phyloP scores from a whole-genome alignment of 2,329 filamentous ascomycete species.

The Xylariaceae sp. region DNA sequence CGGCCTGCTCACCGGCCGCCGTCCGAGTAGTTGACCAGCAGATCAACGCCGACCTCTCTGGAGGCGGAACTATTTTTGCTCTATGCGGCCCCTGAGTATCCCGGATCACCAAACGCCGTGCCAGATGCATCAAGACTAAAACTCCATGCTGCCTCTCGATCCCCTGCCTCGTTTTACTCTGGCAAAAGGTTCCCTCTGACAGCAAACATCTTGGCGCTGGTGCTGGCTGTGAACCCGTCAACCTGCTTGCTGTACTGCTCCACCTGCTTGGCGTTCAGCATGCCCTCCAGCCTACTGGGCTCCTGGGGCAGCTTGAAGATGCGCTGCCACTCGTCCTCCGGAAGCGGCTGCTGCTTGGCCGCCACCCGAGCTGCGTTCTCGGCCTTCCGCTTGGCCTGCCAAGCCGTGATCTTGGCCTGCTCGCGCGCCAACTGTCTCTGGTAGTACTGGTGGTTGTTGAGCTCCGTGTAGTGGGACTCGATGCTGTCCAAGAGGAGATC shows the following conservation, averaged over 20 bases:
- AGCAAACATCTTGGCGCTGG: constrained; percentile 97
- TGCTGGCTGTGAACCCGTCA: constrained; percentile 86
- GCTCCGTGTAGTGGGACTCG: constrained; percentile 94
- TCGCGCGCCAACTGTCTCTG: constrained; percentile 88
- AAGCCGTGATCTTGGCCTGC: constrained; percentile 91
- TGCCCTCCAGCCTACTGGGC: constrained; percentile 84
- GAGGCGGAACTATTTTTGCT: no score
- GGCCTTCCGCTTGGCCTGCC: constrained; percentile 93
- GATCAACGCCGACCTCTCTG: no score
- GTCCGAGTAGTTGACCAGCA: no score
- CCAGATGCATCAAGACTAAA: constrained; percentile 24
- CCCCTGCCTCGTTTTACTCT: constrained; percentile 30
- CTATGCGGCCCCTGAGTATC: constrained; percentile 17
- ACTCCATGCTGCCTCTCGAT: constrained; percentile 8
- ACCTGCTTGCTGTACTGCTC: constrained; percentile 98
- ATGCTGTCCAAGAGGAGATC: constrained; percentile 94
- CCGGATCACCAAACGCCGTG: constrained; percentile 26
- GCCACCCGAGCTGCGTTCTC: constrained; percentile 82
- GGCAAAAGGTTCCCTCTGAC: constrained; percentile 65
- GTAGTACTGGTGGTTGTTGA: constrained; percentile 98
- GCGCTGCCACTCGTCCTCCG: constrained; percentile 97
- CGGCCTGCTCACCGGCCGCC: no score
- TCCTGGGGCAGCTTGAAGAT: constrained; percentile 97
- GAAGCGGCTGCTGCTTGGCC: constrained; percentile 80
- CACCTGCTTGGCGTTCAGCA: constrained; percentile 92